phyloP scores from a whole-genome alignment of 2,329 filamentous ascomycete genomes.

The Diaporthe vexans region DNA sequence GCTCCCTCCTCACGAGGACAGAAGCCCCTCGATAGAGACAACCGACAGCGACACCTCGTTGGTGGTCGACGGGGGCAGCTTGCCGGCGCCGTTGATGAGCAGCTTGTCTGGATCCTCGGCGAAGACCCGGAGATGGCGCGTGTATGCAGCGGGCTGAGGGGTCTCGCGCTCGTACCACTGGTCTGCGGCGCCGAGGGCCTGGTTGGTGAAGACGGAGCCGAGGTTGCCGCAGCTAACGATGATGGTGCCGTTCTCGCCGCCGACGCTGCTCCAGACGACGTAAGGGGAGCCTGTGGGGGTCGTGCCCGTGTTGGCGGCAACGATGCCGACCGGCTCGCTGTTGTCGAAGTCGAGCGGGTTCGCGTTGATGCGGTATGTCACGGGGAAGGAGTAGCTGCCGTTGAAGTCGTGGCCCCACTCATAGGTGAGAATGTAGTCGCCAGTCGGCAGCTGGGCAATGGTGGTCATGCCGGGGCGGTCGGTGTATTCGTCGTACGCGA shows the following conservation, averaged over 20 bases:
- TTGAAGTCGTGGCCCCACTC: conserved; percentile 57
- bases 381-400: conserved; percentile 53
- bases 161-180: conserved; percentile 55
- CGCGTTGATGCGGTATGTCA: conserved; percentile 59
- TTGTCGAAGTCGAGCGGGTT: conserved; percentile 56
- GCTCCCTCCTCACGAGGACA: conserved; percentile 13
- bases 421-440: conserved; percentile 74
- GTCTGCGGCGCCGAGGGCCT: conserved; percentile 53
- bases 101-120: conserved; percentile 51
- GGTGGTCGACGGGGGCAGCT: conserved; percentile 61
- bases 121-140: conserved; percentile 53
- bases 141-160: conserved; percentile 55
- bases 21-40: conserved; percentile 44
- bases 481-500: conserved; percentile 72
- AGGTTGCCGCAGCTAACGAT: conserved; percentile 56
- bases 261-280: conserved; percentile 59
- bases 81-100: conserved; percentile 61
- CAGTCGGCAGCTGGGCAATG: conserved; percentile 69
- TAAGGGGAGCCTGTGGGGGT: conserved; percentile 58
- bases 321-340: conserved; percentile 51
- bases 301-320: conserved; percentile 48
- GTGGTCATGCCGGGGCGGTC: conserved; percentile 79
- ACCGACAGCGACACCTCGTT: conserved; percentile 59
- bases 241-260: conserved; percentile 61
- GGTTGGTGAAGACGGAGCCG: conserved; percentile 59